Evolutionary conservation across 495 filamentous ascomycete species (phyloP).

Genomic region (Pseudotulostoma volvatum): DNA sequence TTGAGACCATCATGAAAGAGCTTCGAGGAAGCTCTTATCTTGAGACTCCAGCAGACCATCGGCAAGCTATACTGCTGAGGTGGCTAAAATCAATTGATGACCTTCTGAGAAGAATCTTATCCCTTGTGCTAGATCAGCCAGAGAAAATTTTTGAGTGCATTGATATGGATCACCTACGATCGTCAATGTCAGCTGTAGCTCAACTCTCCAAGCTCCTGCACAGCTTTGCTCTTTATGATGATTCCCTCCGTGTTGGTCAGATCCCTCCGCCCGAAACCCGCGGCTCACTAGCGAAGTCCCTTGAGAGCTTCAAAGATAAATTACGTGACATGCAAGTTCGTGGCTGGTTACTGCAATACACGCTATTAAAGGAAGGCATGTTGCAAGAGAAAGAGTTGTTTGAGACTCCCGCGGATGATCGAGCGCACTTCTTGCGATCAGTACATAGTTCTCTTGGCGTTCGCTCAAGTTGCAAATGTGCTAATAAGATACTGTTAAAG

Average conservation of each 20-base stretch:
- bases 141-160: conserved; percentile 67
- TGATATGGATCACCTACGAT: conserved; percentile 55
- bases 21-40: conserved; percentile 46
- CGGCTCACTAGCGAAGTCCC: conserved; percentile 25
- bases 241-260: conserved; percentile 61
- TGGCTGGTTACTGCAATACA: conserved; percentile 66
- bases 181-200: conserved; percentile 50
- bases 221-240: conserved; percentile 62
- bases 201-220: conserved; percentile 57
- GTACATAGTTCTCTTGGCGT: conserved; percentile 78
- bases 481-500: conserved; percentile 72
- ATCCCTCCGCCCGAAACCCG: conserved; percentile 26
- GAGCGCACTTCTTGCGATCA: conserved; percentile 54
- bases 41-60: conserved; percentile 40
- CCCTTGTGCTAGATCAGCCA: conserved; percentile 42
- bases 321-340: conserved; percentile 81
- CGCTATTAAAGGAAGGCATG: conserved; percentile 58
- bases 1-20: conserved; percentile 64
- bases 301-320: conserved; percentile 46
- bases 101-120: conserved; percentile 48
- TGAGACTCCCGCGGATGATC: conserved; percentile 45
- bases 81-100: conserved; percentile 67
- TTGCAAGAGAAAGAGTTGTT: conserved; percentile 47
- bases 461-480: conserved; percentile 71
- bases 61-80: conserved; percentile 49